Conservation (phyloP, 495 filamentous ascomycete genomes). For the Terfezia boudieri region DNA sequence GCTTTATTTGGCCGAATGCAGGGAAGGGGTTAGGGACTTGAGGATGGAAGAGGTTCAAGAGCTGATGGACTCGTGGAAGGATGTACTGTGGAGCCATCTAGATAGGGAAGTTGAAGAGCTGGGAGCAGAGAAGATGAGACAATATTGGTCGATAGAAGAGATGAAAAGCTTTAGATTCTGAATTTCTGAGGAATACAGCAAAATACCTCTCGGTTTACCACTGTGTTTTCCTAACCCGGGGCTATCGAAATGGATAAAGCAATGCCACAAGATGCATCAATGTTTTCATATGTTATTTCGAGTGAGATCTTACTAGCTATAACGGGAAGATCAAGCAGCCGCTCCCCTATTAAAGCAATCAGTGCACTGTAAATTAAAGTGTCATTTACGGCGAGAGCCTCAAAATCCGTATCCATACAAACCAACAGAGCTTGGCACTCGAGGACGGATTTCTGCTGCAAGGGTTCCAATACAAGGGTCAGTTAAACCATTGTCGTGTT, state of each 20-base stretch:
- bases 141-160: slow-evolving; percentile 59
- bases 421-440: no score
- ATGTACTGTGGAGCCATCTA: slow-evolving; percentile 49
- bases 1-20: slow-evolving; percentile 40
- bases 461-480: no score
- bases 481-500: no score
- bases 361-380: no score
- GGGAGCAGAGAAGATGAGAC: slow-evolving; percentile 68
- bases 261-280: neutral
- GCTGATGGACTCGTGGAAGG: slow-evolving; percentile 27
- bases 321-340: no score
- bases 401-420: no score
- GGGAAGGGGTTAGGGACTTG: slow-evolving; percentile 45
- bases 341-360: no score
- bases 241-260: neutral
- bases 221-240: no score
- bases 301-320: no score
- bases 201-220: neutral
- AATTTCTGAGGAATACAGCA: slow-evolving; percentile 28
- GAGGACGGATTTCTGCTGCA: no score
- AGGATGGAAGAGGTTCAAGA: slow-evolving; percentile 34
- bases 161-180: slow-evolving; percentile 46
- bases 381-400: no score
- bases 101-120: slow-evolving; percentile 50
- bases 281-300: no score